These are phyloP conservation scores for Mycothermus thermophilus DNA, from an alignment of 495 filamentous ascomycete genomes.

Conservation along the genomic window DNA sequence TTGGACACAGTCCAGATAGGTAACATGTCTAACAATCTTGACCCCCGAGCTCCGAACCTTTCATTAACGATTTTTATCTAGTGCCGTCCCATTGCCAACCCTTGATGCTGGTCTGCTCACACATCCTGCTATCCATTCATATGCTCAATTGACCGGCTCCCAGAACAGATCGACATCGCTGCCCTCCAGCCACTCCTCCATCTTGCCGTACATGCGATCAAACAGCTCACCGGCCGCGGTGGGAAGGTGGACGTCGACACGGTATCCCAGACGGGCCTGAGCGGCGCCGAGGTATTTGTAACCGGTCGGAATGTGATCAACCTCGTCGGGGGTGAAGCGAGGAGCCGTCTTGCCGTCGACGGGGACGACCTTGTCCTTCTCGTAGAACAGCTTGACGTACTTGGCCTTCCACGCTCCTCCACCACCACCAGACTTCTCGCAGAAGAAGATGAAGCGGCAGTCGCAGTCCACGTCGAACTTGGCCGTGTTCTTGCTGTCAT, in stretches of 20 bases:
- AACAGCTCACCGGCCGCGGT: slow-evolving; percentile 22
- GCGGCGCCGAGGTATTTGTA: slow-evolving; percentile 43
- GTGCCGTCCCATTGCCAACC: no score
- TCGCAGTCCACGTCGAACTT: slow-evolving; percentile 49
- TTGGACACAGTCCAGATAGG: no score
- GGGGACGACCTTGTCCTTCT: slow-evolving; percentile 53
- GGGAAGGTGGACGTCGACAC: slow-evolving; percentile 26
- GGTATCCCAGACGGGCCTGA: slow-evolving; percentile 31
- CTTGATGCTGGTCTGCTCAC: no score
- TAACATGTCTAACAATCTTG: no score
- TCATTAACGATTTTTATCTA: no score
- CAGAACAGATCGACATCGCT: slow-evolving; percentile 19
- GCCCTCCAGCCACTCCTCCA: slow-evolving; percentile 32
- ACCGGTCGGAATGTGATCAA: slow-evolving; percentile 39
- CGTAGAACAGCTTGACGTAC: slow-evolving; percentile 52
- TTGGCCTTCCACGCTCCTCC: slow-evolving; percentile 40
- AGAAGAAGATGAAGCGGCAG: slow-evolving; percentile 52
- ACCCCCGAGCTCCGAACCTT: no score
- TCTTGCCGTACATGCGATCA: slow-evolving; percentile 31
- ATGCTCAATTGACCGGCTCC: no score
- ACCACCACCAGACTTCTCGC: slow-evolving; percentile 26
- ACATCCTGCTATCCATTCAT: neutral
- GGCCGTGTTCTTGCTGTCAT: slow-evolving; percentile 11
- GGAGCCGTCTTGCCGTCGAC: slow-evolving; percentile 41
- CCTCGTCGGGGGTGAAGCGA: slow-evolving; percentile 30